Percentiles rank a stretch among this genome's conserved stretches.
phyloP scores from a whole-genome alignment of 2,329 filamentous ascomycete species.

The Niveomyces coronatus region DNA sequence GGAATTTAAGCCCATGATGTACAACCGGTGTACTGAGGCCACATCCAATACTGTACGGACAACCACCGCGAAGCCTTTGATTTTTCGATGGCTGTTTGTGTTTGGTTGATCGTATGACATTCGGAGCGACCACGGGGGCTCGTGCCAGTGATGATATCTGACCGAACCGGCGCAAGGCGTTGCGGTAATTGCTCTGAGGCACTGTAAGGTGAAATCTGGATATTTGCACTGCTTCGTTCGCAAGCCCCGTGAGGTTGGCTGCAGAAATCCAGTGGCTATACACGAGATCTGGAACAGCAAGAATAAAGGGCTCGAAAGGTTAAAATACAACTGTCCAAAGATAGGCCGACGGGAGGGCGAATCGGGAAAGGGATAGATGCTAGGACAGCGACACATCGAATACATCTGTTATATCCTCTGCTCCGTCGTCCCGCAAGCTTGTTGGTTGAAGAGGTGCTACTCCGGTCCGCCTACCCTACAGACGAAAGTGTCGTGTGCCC shows the following conservation, averaged over 20 bases:
- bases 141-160: slow-evolving; percentile 7
- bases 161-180: slow-evolving; percentile 8
- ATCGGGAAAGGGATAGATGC: too few relatives aligned
- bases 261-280: slow-evolving; percentile 1
- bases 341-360: neutral
- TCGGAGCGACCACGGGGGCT: slow-evolving; percentile 4
- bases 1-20: slow-evolving; percentile 5
- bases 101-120: slow-evolving; percentile 7
- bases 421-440: too few relatives aligned
- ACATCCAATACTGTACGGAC: slow-evolving; percentile 6
- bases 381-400: too few relatives aligned
- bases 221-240: slow-evolving; percentile 3
- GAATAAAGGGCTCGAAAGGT: slow-evolving; percentile 2
- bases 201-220: slow-evolving; percentile 1
- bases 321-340: slow-evolving; percentile 1
- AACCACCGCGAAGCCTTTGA: slow-evolving; percentile 1
- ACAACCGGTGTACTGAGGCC: slow-evolving; percentile 6
- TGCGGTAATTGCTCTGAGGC: slow-evolving; percentile 8
- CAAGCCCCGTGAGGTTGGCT: slow-evolving; percentile 5
- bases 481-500: too few relatives aligned
- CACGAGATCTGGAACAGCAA: slow-evolving; percentile 2
- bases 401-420: too few relatives aligned
- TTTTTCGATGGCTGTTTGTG: slow-evolving; percentile 7
- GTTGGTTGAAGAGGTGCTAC: too few relatives aligned
- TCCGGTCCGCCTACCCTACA: too few relatives aligned